Base-by-base conservation (phyloP, 2,329 filamentous ascomycete genomes). In the Cercospora sesami region DNA sequence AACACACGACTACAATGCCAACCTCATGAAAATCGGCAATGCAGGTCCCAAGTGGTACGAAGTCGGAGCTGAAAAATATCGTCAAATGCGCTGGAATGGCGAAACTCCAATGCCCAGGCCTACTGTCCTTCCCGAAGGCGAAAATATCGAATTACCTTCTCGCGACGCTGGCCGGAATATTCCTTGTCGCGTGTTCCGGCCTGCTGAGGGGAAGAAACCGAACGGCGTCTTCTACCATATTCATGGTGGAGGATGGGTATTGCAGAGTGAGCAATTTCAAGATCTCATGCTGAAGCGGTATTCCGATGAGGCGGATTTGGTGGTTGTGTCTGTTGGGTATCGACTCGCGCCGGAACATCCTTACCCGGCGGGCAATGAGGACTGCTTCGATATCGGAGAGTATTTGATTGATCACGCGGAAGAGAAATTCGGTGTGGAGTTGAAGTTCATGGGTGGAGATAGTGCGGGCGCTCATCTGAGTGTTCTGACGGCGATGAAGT, bases 331-430 rank as follows among this genome's bases (percentile, higher is more conserved):
- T 0, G 81, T 88, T 6, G 87, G 86, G 1, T 89, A 89, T 74
- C 81, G 87, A 30, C 81, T 87, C 18, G 86, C 86, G 0, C 87
- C 87, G 0, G 86, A 89, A 73, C 68, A 88, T 71, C 85, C 86
- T 0, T 88, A 83, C 74, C 87, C 87, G 0, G 81, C 80, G 0
- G 83, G 81, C 0, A 81, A 82, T 4, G 80, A 89, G 63, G 87
- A 89, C 74, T 87, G 85, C 76, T 82, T 84, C 72, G 86, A 89
- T 73, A 85, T 81, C 4, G 86, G 81, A 0, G 83, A 85, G 67
- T 85, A 84, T 75, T 78, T 89, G 1, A 76, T 85, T 28, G 81
- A 85, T 63, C 79, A 86, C 67, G 81, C 81, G 0, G 75, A 81
- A 67, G 69, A 70, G 7, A 71, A 79, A 5, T 84, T 80, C 71